Evolutionary conservation across 1,284 basidiomycete genomes (phyloP).

Genomic region (Pascua sp.): DNA sequence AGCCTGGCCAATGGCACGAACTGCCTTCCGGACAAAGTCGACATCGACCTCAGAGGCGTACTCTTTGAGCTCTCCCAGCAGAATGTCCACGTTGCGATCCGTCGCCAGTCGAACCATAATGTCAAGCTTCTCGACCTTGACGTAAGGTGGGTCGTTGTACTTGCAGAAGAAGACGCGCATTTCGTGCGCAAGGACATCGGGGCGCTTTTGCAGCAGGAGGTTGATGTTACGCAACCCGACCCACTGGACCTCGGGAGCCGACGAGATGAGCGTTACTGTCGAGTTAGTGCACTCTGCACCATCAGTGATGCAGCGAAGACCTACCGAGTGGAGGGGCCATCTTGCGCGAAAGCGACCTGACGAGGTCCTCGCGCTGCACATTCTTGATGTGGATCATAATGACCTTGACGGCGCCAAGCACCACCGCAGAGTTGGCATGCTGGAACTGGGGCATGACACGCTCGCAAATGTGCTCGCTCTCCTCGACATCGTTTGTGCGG

Average conservation of each 20-base stretch:
- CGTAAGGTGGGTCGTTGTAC: slow-evolving; percentile 98
- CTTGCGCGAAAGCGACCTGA: slow-evolving; percentile 83
- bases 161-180: slow-evolving; percentile 99
- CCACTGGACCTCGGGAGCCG: slow-evolving; percentile 97
- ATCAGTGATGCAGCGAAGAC: slow-evolving; percentile 6
- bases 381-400: slow-evolving; percentile 94
- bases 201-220: slow-evolving; percentile 90
- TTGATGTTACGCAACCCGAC: slow-evolving; percentile 95
- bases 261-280: slow-evolving; percentile 80
- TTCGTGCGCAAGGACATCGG: slow-evolving; percentile 88
- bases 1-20: slow-evolving; percentile 89
- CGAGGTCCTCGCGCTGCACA: slow-evolving; percentile 78
- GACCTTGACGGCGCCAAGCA: slow-evolving; percentile 92
- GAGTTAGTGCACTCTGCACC: not conserved
- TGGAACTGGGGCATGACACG: slow-evolving; percentile 98
- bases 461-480: slow-evolving; percentile 98
- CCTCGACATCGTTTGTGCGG: slow-evolving; percentile 76
- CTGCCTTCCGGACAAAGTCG: slow-evolving; percentile 96
- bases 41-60: slow-evolving; percentile 98
- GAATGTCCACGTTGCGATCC: slow-evolving; percentile 84
- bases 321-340: slow-evolving; percentile 88
- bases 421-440: slow-evolving; percentile 91
- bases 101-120: slow-evolving; percentile 95
- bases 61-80: slow-evolving; percentile 93
- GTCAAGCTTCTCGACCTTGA: slow-evolving; percentile 96